A percentile compares a stretch with the other conserved stretches of the same genome.
Evolutionary conservation across 2,329 filamentous ascomycete genomes (phyloP).

Genomic region (Domatiomyces globalis): DNA sequence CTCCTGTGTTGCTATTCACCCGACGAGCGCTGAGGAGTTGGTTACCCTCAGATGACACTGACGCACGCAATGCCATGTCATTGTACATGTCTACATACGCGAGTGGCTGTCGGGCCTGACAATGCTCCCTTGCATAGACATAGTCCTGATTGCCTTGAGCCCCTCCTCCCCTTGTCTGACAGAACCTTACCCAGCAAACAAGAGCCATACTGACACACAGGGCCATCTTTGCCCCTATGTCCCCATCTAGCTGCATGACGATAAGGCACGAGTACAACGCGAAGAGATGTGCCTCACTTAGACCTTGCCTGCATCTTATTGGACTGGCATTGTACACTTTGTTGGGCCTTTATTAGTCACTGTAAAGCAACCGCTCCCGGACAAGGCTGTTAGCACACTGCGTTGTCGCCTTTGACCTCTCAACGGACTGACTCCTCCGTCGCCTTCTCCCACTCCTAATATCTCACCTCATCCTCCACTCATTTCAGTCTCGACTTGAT

Average conservation of each 20-base stretch:
- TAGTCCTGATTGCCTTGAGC: neutral
- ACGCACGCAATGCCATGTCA: neutral
- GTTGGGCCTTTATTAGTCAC: neutral
- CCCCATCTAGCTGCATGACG: neutral
- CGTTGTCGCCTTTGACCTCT: neutral
- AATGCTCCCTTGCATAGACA: neutral
- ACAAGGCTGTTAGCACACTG: neutral
- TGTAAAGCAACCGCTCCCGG: neutral
- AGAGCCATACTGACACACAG: neutral
- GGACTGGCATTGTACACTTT: neutral
- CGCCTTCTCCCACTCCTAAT: neutral
- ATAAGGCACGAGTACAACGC: neutral
- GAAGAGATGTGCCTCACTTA: neutral
- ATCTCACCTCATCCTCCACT: neutral
- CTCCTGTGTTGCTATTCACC: slow-evolving; percentile 61
- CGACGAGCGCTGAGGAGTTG: slow-evolving; percentile 61
- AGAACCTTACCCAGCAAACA: neutral
- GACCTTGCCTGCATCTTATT: neutral
- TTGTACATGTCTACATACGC: neutral
- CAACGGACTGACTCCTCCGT: neutral
- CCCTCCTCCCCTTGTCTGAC: neutral
- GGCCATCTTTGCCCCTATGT: neutral
- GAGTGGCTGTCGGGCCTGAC: neutral
- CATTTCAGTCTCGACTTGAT: neutral
- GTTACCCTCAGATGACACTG: slow-evolving; percentile 19